Conservation (phyloP, 805 yeast species). For the Yarrowia bubula region DNA sequence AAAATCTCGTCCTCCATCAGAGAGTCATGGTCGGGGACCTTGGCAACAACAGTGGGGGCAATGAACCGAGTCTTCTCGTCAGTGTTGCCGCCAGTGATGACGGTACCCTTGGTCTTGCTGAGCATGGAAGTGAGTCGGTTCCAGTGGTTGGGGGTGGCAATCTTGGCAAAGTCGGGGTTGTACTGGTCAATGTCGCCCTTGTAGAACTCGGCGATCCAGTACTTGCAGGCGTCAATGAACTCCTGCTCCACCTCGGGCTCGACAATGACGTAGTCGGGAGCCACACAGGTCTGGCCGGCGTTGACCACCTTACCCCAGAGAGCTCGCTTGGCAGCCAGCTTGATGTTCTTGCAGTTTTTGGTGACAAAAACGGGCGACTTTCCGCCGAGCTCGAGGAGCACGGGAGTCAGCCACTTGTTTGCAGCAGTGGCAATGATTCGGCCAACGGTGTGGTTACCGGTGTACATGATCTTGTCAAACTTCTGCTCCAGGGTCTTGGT, state of each 20-base stretch:
- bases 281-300: conserved; percentile 88
- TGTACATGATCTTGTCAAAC: conserved; percentile 80
- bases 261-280: conserved; percentile 79
- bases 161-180: conserved; percentile 52
- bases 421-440: conserved; percentile 74
- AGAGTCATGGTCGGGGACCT: conserved; percentile 63
- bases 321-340: conserved; percentile 55
- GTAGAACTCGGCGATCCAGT: conserved; percentile 47
- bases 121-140: conserved; percentile 48
- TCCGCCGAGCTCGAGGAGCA: conserved; percentile 83
- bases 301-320: conserved; percentile 77
- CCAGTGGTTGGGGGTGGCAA: conserved; percentile 57
- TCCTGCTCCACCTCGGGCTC: conserved; percentile 56
- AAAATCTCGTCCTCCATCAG: conserved; percentile 74
- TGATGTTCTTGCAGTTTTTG: conserved; percentile 42
- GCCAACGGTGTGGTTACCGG: conserved; percentile 80
- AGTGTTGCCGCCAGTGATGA: conserved; percentile 38
- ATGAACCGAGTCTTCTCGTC: conserved; percentile 48
- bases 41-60: conserved; percentile 66
- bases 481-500: conserved; percentile 57
- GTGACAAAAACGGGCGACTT: conserved; percentile 82
- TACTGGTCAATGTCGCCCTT: conserved; percentile 32
- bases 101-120: conserved; percentile 31
- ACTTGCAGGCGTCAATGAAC: conserved; percentile 46
- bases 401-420: conserved; percentile 80